These are phyloP conservation scores for Cryptococcus amylolentus DNA, from an alignment of 1,284 basidiomycete species.

Conservation along the genomic window DNA sequence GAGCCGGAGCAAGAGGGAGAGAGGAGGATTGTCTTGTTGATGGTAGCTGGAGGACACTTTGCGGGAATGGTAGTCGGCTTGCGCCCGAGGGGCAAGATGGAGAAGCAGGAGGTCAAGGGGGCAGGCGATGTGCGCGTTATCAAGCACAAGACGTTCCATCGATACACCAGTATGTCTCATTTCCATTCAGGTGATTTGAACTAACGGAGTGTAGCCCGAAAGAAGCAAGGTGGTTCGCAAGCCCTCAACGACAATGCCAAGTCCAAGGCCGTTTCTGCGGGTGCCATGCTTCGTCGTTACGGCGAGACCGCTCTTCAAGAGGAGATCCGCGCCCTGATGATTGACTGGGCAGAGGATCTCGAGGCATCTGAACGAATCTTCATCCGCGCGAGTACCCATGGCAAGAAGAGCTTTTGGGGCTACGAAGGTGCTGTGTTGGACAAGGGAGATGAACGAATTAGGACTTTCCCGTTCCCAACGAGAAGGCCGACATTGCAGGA, in stretches of 20 bases:
- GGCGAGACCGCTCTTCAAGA: slow-evolving; percentile 90
- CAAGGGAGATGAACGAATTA: slow-evolving; percentile 70
- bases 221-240: slow-evolving; percentile 97
- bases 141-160: slow-evolving; percentile 93
- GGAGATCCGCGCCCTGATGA: slow-evolving; percentile 79
- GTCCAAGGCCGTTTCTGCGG: slow-evolving; percentile 88
- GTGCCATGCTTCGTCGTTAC: slow-evolving; percentile 89
- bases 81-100: slow-evolving; percentile 55
- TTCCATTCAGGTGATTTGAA: not conserved
- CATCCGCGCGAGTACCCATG: slow-evolving; percentile 79
- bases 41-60: slow-evolving; percentile 97
- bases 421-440: slow-evolving; percentile 67
- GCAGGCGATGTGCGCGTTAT: slow-evolving; percentile 70
- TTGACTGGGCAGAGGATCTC: slow-evolving; percentile 81
- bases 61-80: slow-evolving; percentile 77
- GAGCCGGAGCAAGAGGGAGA: slow-evolving; percentile 57
- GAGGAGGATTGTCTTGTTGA: slow-evolving; percentile 86
- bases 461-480: slow-evolving; percentile 90
- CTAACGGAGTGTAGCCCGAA: slow-evolving; percentile 62
- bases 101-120: slow-evolving; percentile 55
- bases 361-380: slow-evolving; percentile 77
- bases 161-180: slow-evolving; percentile 79
- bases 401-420: slow-evolving; percentile 81
- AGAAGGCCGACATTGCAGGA: slow-evolving; percentile 92
- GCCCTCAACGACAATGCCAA: slow-evolving; percentile 88